Evolutionary conservation across 805 yeast species (phyloP).

Genomic region (Ogataea nonfermentans): DNA sequence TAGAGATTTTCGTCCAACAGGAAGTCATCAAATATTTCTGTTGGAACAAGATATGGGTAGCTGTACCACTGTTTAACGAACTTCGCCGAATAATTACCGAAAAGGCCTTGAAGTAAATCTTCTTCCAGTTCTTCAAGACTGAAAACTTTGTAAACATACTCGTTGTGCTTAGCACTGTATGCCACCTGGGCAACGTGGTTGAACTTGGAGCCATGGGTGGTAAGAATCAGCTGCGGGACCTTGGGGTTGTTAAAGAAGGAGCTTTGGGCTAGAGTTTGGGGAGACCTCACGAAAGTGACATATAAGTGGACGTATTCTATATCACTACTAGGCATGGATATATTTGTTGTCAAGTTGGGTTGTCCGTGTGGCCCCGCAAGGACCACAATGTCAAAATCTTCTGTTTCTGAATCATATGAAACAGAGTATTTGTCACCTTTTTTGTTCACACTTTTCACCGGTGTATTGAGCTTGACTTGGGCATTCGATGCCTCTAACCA

Average conservation of each 20-base stretch:
- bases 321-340: constrained; percentile 7
- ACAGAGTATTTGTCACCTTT: constrained; percentile 3
- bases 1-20: constrained; percentile 29
- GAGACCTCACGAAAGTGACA: constrained; percentile 37
- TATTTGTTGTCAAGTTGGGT: constrained; percentile 25
- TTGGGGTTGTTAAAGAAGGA: constrained; percentile 13
- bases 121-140: constrained; percentile 25
- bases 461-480: constrained; percentile 28
- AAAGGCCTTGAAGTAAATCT: constrained; percentile 19
- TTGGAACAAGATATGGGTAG: constrained; percentile 41
- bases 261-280: constrained; percentile 13
- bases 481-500: constrained; percentile 40
- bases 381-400: constrained; percentile 41
- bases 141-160: constrained; percentile 44
- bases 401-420: constrained; percentile 5
- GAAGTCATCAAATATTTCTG: constrained; percentile 23
- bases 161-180: constrained; percentile 26
- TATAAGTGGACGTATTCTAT: constrained; percentile 38
- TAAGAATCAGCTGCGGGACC: constrained; percentile 30
- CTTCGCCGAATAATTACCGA: constrained; percentile 27
- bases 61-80: constrained; percentile 41
- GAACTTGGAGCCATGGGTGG: constrained; percentile 31
- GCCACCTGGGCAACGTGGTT: constrained; percentile 35
- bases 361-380: constrained; percentile 43
- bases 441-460: constrained; percentile 27